These are phyloP conservation scores for Panaeolus papilionaceus DNA, from an alignment of 768 basidiomycete genomes.

Conservation along the genomic window DNA sequence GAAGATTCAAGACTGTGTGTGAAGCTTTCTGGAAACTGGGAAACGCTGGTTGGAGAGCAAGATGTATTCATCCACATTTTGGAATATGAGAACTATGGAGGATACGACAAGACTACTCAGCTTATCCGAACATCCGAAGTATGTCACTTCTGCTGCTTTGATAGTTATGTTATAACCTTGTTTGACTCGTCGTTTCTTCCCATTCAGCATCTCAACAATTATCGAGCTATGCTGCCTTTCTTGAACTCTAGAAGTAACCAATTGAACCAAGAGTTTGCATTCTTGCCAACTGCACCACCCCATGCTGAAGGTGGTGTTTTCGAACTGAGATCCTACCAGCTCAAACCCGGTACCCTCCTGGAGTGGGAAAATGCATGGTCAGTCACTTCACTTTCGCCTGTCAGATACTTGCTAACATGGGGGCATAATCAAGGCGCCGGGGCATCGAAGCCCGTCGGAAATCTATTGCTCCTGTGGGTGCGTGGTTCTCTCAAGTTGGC, in stretches of 20 bases:
- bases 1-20: constrained; percentile 76
- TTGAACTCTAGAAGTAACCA: constrained; percentile 77
- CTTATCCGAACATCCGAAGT: constrained; percentile 74
- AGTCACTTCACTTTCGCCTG: constrained; percentile 25
- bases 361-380: constrained; percentile 97
- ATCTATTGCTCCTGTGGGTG: constrained; percentile 85
- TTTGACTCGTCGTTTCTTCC: constrained; percentile 12
- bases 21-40: constrained; percentile 94
- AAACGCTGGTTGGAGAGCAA: constrained; percentile 87
- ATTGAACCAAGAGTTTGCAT: constrained; percentile 93
- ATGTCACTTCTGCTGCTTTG: constrained; percentile 27
- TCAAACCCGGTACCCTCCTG: constrained; percentile 87
- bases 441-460: constrained; percentile 94
- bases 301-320: constrained; percentile 89
- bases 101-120: constrained; percentile 78
- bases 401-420: constrained; percentile 16
- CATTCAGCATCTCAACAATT: constrained; percentile 67
- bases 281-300: constrained; percentile 91
- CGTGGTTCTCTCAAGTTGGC: constrained; percentile 93
- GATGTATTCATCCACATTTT: constrained; percentile 84
- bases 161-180: not conserved
- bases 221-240: constrained; percentile 78
- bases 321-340: constrained; percentile 88
- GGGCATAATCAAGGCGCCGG: constrained; percentile 63
- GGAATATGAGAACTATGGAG: constrained; percentile 93